Base-by-base conservation (phyloP, 192 early-diverging fungal species). In the Mortierella alpina region DNA sequence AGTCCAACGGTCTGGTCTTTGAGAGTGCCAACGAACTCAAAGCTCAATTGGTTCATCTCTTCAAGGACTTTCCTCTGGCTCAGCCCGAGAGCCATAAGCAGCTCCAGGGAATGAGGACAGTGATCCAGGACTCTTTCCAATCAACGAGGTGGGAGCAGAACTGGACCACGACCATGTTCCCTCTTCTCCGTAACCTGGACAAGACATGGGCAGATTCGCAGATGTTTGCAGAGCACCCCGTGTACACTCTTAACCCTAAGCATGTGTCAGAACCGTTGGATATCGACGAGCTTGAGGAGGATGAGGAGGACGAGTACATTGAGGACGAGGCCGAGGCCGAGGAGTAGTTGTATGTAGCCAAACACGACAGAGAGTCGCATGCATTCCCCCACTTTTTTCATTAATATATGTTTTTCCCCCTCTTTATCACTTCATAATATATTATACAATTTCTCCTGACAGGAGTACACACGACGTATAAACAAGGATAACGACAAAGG, bases 181-280 rank as follows among this genome's bases (percentile, higher is more conserved):
- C 77, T 7, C 41, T 72, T 7, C 57, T 80, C 22, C 59, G 42
- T 41, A 80, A 80, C 66, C 44, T 80, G 77, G 77, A 80, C 55
- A 80, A 80, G 60, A 80, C 77, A 14, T 80, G 77, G 77, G 51
- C 65, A 1, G 77, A 80, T 20, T 80, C 77, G 1, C 77, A 80
- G 45, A 80, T 80, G 77, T 80, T 52, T 68, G 77, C 77, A 22
- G 70, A 80, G 70, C 56, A 63, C 41, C 77, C 77, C 17, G 66
- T 80, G 18, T 63, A 68, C 23, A 45, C 70, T 11, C 17, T 80
- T 44, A 46, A 59, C 52, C 52, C 64, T 48, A 46, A 31, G 17
- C 59, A 61, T 52, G 50, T 46, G 13, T 14, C 52, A 17, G 31
- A 23, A 31, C 50, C 52, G 7, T 20, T 66, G 40, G 63, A 58